Percentiles rank a stretch among this genome's conserved stretches.
phyloP scores from a whole-genome alignment of 148 eudicot genomes.

The Limonium bicolor region DNA sequence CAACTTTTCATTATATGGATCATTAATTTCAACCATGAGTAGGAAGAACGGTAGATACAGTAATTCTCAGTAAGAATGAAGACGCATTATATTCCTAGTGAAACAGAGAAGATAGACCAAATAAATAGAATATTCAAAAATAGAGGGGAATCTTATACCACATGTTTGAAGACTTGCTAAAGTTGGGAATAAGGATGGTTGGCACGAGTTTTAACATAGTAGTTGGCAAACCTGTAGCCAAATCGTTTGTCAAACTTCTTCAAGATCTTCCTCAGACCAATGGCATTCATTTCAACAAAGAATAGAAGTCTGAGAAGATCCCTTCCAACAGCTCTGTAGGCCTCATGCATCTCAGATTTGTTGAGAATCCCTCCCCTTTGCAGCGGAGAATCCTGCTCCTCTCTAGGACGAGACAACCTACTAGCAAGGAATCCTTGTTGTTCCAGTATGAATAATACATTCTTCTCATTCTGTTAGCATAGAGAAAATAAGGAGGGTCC shows the following conservation, averaged over 20 bases:
- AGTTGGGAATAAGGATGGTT: conserved; percentile 52
- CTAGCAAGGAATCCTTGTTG: conserved; percentile 77
- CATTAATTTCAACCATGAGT: too few species aligned
- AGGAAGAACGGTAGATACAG: too few species aligned
- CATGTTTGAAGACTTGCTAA: conserved; percentile 37
- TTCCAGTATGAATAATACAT: conserved; percentile 58
- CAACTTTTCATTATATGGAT: too few species aligned
- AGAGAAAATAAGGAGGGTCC: not conserved
- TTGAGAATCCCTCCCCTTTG: conserved; percentile 11
- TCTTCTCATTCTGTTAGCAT: conserved; percentile 42
- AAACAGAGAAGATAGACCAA: too few species aligned
- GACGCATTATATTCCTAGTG: too few species aligned
- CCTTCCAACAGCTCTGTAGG: conserved; percentile 27
- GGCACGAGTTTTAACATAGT: conserved; percentile 47
- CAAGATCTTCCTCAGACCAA: conserved; percentile 41
- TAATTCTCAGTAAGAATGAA: not conserved
- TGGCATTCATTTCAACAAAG: conserved; percentile 39
- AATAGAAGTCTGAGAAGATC: conserved; percentile 30
- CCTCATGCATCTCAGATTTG: conserved; percentile 17
- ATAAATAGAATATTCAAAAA: too few species aligned
- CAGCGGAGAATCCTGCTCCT: conserved; percentile 22
- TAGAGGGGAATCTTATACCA: too few species aligned
- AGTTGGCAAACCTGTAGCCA: conserved; percentile 34
- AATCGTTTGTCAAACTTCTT: conserved; percentile 48
- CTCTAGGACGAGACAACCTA: conserved; percentile 40